Evolutionary conservation across 768 basidiomycete species (phyloP), one percentile per base, ranked within the genome.

Genomic region (Mycena albidolilacea): DNA sequence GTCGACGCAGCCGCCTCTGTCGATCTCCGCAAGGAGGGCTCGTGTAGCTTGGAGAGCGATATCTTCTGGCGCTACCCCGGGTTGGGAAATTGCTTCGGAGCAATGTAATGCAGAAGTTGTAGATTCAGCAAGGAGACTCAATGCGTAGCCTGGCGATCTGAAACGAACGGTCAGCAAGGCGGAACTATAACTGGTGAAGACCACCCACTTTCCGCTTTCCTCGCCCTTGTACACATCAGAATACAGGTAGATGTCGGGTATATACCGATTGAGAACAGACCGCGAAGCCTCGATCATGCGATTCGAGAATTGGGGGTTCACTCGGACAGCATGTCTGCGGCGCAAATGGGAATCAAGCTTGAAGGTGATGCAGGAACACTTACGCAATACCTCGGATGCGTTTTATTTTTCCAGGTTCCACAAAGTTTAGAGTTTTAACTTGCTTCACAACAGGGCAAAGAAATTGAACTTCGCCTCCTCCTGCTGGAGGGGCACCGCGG

Each of bases 151-250:
- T 7, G 98, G 98, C 0, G 98, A 99, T 83, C 97, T 98, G 75
- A 17, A 55, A 37, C 46, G 35, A 65, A 19, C 12, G 64, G 39
- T 63, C 37, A 67, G 62, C 64, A 17, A 59, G 14, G 23, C 43
- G 23, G 4, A 48, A 35, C 37, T 38, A 17, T 21, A 39, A 38
- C n/a, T 61, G 48, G 37, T 39, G 46, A 44, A 50, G 48, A n/a
- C 66, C 14, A 35, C 96, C 73, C 76, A 97, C 97, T 96, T 98
- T 82, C 97, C 97, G 76, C 96, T 97, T 73, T 99, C 98, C 19
- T 95, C 95, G 8, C 97, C 97, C 81, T 98, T 97, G 84, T 98
- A 99, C 30, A 98, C 97, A 75, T 99, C 98, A 5, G 98, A 97
- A 81, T 98, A 97, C 48, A 99, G 90, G 83, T 99, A 98, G 38